These are phyloP conservation scores for Ogataea paradorogensis DNA, from an alignment of 805 yeast species.

Conservation along the genomic window DNA sequence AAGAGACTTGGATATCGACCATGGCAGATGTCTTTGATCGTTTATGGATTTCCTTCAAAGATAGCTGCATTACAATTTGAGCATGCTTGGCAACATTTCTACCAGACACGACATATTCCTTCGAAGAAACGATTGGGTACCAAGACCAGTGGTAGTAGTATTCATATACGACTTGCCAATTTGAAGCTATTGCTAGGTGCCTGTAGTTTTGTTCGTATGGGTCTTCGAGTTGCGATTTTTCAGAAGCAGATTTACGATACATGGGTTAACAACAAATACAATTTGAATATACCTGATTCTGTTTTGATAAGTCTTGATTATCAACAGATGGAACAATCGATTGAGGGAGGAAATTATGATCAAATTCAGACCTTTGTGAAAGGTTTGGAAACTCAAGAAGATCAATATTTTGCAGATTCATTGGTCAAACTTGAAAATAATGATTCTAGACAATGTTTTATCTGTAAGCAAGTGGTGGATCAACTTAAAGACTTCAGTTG, in stretches of 20 bases:
- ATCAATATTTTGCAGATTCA: constrained; percentile 18
- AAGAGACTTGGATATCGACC: constrained; percentile 58
- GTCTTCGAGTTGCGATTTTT: constrained; percentile 47
- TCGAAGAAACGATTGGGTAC: constrained; percentile 36
- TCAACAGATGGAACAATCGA: constrained; percentile 7
- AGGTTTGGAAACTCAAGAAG: constrained; percentile 8
- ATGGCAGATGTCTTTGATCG: constrained; percentile 64
- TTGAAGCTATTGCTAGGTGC: constrained; percentile 42
- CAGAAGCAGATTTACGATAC: constrained; percentile 26
- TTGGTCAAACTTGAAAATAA: constrained; percentile 8
- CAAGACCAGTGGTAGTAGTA: constrained; percentile 37
- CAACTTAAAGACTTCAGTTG: constrained; percentile 16
- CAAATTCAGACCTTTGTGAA: constrained; percentile 25
- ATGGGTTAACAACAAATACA: constrained; percentile 38
- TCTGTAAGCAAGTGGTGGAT: constrained; percentile 19
- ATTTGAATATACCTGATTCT: constrained; percentile 23
- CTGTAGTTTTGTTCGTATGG: constrained; percentile 43
- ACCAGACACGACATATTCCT: constrained; percentile 59
- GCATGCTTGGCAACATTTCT: constrained; percentile 79
- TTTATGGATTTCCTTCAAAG: constrained; percentile 70
- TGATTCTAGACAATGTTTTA: constrained; percentile 9
- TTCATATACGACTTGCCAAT: constrained; percentile 48
- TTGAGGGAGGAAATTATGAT: constrained; percentile 31
- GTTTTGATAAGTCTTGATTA: constrained; percentile 19
- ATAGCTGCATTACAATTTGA: constrained; percentile 76